Evolutionary conservation across 768 basidiomycete species (phyloP), one percentile per base, ranked within the genome.

Genomic region (Pleurotus platypus): DNA sequence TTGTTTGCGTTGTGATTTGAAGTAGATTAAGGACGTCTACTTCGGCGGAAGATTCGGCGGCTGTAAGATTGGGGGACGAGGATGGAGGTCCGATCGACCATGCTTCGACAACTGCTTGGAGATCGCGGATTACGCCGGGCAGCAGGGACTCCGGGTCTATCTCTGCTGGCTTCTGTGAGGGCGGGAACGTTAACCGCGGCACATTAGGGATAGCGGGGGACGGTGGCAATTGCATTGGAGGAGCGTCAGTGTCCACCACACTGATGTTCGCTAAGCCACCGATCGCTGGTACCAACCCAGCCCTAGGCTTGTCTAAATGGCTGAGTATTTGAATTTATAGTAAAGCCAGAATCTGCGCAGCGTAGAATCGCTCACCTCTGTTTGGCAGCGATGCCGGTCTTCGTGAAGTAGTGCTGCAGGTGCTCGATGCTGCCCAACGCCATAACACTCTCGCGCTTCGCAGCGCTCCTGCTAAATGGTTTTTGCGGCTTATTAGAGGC

Each of bases 401-500:
- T 94, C 6, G 90, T 92, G 65, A 95, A 98, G 68, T 94, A 95
- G 65, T 94, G 88, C 71, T 98, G 95, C 42, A 98, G 81, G 68
- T 97, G 92, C 67, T 96, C 90, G 63, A 98, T 98, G 67, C 92
- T 94, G n/a, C 94, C 94, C 15, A 98, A 73, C 0, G 92, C 85
- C 85, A 95, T 89, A 16, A 98, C 94, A 63, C 90, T 93, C 70
- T 93, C 91, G 43, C 95, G 84, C 72, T 94, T 96, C 3, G 92
- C 92, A 0, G 95, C 95, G 59, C 90, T 92, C 60, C 89, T 78
- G 63, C 89, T 90, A 78, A 94, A 95, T 1, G 92, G 90, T 62
- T 93, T 94, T 70, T 83, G 77, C 0, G 82, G 83, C 67, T 90
- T 92, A 69, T 86, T 88, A 11, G 77, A 66, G 6, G 86, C 75